Percentiles rank a stretch among this genome's conserved stretches.
Evolutionary conservation across 768 basidiomycete species (phyloP).

Genomic region (Sistotremastrum suecicum): DNA sequence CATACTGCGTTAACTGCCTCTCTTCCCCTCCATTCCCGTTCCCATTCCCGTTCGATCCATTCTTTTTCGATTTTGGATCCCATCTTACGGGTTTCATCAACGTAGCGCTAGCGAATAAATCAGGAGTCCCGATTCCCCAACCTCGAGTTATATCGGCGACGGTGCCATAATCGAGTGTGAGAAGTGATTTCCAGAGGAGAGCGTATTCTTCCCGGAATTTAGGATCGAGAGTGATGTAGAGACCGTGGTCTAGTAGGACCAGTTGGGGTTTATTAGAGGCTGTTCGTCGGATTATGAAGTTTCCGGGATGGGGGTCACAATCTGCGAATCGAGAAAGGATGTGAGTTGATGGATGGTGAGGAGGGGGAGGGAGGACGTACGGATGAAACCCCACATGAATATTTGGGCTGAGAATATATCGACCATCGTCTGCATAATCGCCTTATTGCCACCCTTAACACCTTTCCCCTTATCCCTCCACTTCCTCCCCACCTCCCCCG

Average conservation of each 20-base stretch:
- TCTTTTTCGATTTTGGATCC: slow-evolving; percentile 13
- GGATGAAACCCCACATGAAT: slow-evolving; percentile 85
- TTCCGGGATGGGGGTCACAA: slow-evolving; percentile 55
- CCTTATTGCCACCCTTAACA: slow-evolving; percentile 44
- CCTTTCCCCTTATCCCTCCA: background rate
- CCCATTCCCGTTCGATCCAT: background rate
- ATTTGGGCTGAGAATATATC: slow-evolving; percentile 82
- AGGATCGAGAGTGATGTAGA: slow-evolving; percentile 64
- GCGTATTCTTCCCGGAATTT: slow-evolving; percentile 67
- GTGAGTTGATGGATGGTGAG: slow-evolving; percentile 7
- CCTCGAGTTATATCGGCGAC: slow-evolving; percentile 33
- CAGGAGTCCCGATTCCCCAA: slow-evolving; percentile 42
- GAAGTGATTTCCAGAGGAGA: slow-evolving; percentile 55
- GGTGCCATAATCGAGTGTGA: slow-evolving; percentile 38
- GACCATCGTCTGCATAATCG: slow-evolving; percentile 77
- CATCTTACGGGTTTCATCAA: slow-evolving; percentile 46
- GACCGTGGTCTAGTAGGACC: slow-evolving; percentile 84
- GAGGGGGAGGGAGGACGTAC: slow-evolving; percentile 49
- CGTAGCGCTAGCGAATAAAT: slow-evolving; percentile 60
- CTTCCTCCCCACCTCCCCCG: background rate
- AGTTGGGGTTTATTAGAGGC: slow-evolving; percentile 41
- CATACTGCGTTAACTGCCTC: slow-evolving; percentile 40
- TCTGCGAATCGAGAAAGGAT: background rate
- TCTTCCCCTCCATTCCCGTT: background rate
- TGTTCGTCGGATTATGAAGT: slow-evolving; percentile 57